Evolutionary conservation across 441 rosid species (phyloP).

Genomic region (Metrosideros polymorpha): DNA sequence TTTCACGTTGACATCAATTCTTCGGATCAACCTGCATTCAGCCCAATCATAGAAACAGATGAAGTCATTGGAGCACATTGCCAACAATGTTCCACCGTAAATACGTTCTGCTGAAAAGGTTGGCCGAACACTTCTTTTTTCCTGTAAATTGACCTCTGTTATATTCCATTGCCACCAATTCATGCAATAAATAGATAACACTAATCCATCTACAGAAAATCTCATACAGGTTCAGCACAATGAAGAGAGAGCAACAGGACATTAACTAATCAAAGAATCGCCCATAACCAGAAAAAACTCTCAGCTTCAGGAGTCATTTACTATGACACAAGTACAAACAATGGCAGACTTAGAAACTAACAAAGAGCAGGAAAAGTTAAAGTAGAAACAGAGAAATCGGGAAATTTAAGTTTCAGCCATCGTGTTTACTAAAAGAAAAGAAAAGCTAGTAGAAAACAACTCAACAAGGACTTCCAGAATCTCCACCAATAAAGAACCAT

Average conservation of each 20-base stretch:
- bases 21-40: constrained; percentile 92
- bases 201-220: not conserved
- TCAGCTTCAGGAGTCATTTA: not conserved
- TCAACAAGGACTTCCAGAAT: not conserved
- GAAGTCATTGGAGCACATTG: constrained; percentile 98
- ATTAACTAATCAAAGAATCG: not conserved
- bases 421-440: not conserved
- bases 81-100: constrained; percentile 82
- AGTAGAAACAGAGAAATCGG: not conserved
- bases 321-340: not conserved
- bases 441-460: not conserved
- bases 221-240: not conserved
- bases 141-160: constrained; percentile 45
- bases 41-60: constrained; percentile 99
- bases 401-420: not conserved
- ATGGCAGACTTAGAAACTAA: not conserved
- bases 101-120: constrained; percentile 91
- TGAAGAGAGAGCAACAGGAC: not conserved
- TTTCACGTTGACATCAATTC: constrained; percentile 94
- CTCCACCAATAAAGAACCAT: not conserved
- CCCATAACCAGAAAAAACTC: not conserved
- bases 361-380: not conserved
- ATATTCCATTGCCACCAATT: not conserved
- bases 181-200: not conserved
- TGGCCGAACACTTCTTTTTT: constrained; percentile 78